These are phyloP conservation scores for Micromonas commoda DNA, from an alignment of 139 green algal genomes.

Conservation along the genomic window DNA sequence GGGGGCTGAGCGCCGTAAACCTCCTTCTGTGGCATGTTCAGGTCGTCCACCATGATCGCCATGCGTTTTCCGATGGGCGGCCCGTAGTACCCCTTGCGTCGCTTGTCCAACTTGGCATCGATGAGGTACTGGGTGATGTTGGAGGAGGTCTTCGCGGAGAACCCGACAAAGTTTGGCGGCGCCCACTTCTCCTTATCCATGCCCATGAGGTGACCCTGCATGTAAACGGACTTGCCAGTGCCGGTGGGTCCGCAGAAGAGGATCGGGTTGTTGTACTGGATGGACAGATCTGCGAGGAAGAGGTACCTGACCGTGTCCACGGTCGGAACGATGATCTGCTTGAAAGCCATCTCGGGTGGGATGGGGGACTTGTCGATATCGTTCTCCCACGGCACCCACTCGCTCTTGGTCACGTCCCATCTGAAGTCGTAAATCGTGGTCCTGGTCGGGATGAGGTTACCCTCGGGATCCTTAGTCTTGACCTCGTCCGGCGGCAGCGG, in stretches of 20 bases:
- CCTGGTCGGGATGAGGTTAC: too few species aligned
- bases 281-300: slow-evolving; percentile 31
- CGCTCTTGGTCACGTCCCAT: slow-evolving; percentile 36
- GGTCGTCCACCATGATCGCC: slow-evolving; percentile 44
- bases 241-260: slow-evolving; percentile 40
- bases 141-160: slow-evolving; percentile 46
- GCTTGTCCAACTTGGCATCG: slow-evolving; percentile 39
- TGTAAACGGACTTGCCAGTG: slow-evolving; percentile 42
- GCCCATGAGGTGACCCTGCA: neutral
- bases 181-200: slow-evolving; percentile 38
- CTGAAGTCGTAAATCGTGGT: slow-evolving; percentile 32
- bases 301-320: slow-evolving; percentile 52
- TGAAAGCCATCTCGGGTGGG: slow-evolving; percentile 27
- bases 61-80: slow-evolving; percentile 37
- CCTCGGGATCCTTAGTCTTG: too few species aligned
- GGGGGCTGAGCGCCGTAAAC: slow-evolving; percentile 45
- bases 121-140: slow-evolving; percentile 54
- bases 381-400: slow-evolving; percentile 39
- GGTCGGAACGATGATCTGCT: slow-evolving; percentile 59
- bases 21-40: slow-evolving; percentile 46
- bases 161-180: slow-evolving; percentile 47
- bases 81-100: slow-evolving; percentile 38
- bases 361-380: slow-evolving; percentile 24
- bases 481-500: slow-evolving; percentile 43
- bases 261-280: slow-evolving; percentile 27